Evolutionary conservation across 495 filamentous ascomycete species (phyloP), one percentile per base, ranked within the genome.

Genomic region (Lasiosphaeris hirsuta): DNA sequence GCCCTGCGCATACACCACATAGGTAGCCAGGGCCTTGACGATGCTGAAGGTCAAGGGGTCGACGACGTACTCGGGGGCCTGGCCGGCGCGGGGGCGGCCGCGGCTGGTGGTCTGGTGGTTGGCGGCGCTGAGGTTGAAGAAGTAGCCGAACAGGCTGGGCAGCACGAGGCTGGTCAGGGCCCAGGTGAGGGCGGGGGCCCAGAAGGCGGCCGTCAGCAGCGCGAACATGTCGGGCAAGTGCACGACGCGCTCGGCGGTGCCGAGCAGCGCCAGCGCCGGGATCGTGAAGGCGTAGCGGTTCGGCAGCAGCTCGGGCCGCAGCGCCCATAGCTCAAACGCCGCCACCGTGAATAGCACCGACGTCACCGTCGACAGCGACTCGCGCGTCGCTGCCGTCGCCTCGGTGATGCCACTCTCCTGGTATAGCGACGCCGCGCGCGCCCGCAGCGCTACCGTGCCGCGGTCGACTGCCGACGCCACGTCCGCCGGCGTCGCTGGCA

Each of bases 1-100:
- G n/a, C 80, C 80, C 56, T 86, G 81, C 17, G 79, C 82, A 63
- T 92, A 96, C 8, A 96, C 85, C 4, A 90, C 73, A 67, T 88
- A 95, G 8, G 88, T 84, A 41, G 90, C 66, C 56, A 96, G 58
- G 0, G 86, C 92, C 78, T 95, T 96, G 63, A 82, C 84, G 51
- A 96, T 84, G 72, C 91, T 94, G 71, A 93, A 98, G 54, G 85
- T 87, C 58, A 97, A 73, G 17, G 92, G 92, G 68, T 98, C 94
- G 57, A 91, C 84, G 10, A 73, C 79, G 33, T 86, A 79, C 41
- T 81, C 60, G 23, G 49, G 49, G 23, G 23, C 23, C 43, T 49
- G 42, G 23, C 15, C 17, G 11, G 40, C 48, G 17, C 39, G 48
- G 49, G 60, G 60, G 59, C 75, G 68, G 49, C 66, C 63, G 43